phyloP scores from a whole-genome alignment of 768 basidiomycete species.

The Tulasnella sp. region DNA sequence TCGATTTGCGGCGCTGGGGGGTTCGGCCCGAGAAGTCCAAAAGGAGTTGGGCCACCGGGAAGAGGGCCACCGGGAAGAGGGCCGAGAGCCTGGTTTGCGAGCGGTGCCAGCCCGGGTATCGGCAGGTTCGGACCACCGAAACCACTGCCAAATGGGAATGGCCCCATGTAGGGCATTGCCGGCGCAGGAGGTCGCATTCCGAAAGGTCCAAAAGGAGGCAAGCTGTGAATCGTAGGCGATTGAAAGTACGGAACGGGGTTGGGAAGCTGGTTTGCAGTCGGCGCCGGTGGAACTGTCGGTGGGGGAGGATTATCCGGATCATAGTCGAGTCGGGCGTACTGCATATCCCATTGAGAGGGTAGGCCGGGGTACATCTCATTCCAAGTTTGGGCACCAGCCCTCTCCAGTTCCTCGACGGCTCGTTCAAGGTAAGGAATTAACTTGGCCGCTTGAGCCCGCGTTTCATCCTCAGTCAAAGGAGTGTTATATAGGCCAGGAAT shows the following conservation, averaged over 20 bases:
- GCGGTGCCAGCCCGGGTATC: too few relatives aligned
- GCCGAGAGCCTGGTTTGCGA: too few relatives aligned
- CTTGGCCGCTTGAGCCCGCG: slow-evolving; percentile 32
- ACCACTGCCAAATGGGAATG: too few relatives aligned
- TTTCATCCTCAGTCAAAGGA: not conserved
- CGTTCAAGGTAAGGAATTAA: slow-evolving; percentile 38
- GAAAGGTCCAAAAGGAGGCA: not conserved
- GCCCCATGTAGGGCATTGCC: too few relatives aligned
- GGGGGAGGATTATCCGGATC: not conserved
- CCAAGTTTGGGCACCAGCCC: slow-evolving; percentile 46
- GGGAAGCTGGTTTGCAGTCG: too few relatives aligned
- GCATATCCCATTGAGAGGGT: not conserved
- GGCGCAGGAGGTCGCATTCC: too few relatives aligned
- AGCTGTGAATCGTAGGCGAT: too few relatives aligned
- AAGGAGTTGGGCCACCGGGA: too few relatives aligned
- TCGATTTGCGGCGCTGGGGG: not conserved
- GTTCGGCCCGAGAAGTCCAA: too few relatives aligned
- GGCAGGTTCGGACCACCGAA: too few relatives aligned
- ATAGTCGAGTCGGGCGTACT: slow-evolving; percentile 27
- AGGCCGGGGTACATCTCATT: slow-evolving; percentile 41
- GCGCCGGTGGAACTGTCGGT: not conserved
- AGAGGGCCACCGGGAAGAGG: too few relatives aligned
- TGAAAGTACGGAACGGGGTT: too few relatives aligned
- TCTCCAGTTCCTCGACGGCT: slow-evolving; percentile 37
- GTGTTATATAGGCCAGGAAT: not conserved